phyloP scores from a whole-genome alignment of 306 rosid species.

The Pachyrhizus erosus region DNA sequence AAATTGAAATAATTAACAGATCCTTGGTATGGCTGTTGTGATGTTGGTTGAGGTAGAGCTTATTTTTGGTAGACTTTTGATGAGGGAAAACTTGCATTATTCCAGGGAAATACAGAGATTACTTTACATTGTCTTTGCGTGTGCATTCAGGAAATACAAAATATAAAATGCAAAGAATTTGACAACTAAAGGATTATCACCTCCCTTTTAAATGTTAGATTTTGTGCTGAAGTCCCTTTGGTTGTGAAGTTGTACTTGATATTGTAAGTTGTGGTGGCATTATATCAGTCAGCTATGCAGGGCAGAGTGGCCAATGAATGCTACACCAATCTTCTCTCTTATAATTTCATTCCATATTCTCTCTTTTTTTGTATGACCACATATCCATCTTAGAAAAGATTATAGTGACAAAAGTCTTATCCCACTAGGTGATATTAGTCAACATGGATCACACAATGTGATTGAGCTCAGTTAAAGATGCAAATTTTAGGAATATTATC shows the following conservation, averaged over 20 bases:
- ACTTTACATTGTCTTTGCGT: background rate
- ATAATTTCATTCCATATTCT: no score
- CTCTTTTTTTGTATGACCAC: no score
- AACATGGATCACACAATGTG: no score
- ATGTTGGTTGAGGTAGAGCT: background rate
- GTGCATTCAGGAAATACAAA: background rate
- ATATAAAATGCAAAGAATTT: background rate
- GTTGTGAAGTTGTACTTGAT: background rate
- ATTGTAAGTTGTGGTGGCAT: no score
- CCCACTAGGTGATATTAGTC: no score
- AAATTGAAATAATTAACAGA: background rate
- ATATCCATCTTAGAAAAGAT: no score
- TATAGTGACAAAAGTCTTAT: no score
- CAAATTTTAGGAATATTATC: no score
- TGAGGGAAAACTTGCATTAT: background rate
- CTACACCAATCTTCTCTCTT: no score
- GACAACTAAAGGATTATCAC: background rate
- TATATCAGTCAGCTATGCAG: no score
- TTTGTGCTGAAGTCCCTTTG: background rate
- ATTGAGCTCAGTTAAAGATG: no score
- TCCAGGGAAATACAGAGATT: background rate
- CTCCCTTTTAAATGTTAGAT: background rate
- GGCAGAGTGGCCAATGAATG: no score
- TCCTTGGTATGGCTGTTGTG: background rate
- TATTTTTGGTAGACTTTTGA: background rate